Percentiles rank a stretch among this genome's conserved stretches.
These are phyloP conservation scores for Paraurostyla sp. DNA, from an alignment of 73 alveolate species.

Conservation along the genomic window DNA sequence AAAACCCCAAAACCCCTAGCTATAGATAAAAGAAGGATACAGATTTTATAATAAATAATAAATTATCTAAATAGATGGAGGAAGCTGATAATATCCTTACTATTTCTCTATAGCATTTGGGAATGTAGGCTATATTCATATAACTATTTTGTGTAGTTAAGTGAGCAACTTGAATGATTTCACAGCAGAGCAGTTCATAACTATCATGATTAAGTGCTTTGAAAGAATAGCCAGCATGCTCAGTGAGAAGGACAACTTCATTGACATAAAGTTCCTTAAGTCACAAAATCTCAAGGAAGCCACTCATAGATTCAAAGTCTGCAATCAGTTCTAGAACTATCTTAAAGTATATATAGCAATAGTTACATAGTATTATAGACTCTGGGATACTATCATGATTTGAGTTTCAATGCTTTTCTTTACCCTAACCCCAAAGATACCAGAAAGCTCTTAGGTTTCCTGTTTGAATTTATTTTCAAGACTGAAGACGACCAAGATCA, in stretches of 20 bases:
- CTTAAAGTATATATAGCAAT: no score
- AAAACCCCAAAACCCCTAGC: constrained; percentile 6
- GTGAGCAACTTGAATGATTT: constrained; percentile 34
- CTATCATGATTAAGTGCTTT: constrained; percentile 40
- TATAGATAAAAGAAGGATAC: no score
- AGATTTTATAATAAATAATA: background rate
- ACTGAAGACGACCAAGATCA: constrained; percentile 64
- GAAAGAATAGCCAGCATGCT: constrained; percentile 53
- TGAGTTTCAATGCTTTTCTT: constrained; percentile 64
- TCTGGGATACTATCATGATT: constrained; percentile 73
- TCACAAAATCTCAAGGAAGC: constrained; percentile 59
- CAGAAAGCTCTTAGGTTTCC: constrained; percentile 63
- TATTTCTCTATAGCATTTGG: constrained; percentile 47
- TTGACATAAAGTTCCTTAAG: constrained; percentile 52
- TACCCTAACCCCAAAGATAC: constrained; percentile 67
- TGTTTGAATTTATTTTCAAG: constrained; percentile 68
- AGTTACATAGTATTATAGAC: no score
- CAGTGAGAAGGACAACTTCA: constrained; percentile 48
- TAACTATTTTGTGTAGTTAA: background rate
- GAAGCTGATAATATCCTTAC: constrained; percentile 77
- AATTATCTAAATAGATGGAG: constrained; percentile 56
- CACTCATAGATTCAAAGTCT: constrained; percentile 57
- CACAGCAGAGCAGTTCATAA: constrained; percentile 31
- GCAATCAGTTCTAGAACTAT: constrained; percentile 24
- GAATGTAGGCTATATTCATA: constrained; percentile 21